Conservation (phyloP, 2,329 filamentous ascomycete genomes). For the Colletotrichum sp. region DNA sequence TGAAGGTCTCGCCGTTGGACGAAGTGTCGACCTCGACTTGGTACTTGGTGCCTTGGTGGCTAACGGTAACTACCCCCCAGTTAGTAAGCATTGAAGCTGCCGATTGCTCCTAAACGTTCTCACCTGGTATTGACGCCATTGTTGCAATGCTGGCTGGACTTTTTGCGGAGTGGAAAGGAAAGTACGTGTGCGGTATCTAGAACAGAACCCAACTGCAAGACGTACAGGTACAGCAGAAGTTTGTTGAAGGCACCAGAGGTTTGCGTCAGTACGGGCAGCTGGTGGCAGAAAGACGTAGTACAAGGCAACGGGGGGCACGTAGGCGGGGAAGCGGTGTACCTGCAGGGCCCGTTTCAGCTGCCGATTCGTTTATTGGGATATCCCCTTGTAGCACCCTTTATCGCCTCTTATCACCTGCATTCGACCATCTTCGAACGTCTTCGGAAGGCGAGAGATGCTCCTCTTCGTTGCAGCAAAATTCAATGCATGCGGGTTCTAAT, state of each 20-base stretch:
- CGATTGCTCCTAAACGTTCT: constrained; percentile 25
- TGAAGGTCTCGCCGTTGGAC: constrained; percentile 90
- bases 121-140: constrained; percentile 64
- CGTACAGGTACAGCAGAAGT: constrained; percentile 9
- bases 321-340: constrained; percentile 24
- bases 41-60: constrained; percentile 95
- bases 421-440: constrained; percentile 2
- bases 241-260: constrained; percentile 21
- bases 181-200: background rate
- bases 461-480: background rate
- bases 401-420: background rate
- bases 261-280: constrained; percentile 19
- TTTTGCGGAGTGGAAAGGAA: constrained; percentile 10
- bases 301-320: background rate
- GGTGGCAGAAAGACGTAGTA: constrained; percentile 5
- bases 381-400: background rate
- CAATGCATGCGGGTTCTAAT: background rate
- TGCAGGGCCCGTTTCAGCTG: constrained; percentile 20
- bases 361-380: constrained; percentile 15
- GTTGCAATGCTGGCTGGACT: constrained; percentile 5
- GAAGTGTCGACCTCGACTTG: constrained; percentile 88
- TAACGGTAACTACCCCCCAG: constrained; percentile 75
- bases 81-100: constrained; percentile 26
- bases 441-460: background rate
- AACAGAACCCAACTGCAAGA: background rate